phyloP scores from a whole-genome alignment of 2,329 filamentous ascomycete genomes.

The Diaporthe sp. region DNA sequence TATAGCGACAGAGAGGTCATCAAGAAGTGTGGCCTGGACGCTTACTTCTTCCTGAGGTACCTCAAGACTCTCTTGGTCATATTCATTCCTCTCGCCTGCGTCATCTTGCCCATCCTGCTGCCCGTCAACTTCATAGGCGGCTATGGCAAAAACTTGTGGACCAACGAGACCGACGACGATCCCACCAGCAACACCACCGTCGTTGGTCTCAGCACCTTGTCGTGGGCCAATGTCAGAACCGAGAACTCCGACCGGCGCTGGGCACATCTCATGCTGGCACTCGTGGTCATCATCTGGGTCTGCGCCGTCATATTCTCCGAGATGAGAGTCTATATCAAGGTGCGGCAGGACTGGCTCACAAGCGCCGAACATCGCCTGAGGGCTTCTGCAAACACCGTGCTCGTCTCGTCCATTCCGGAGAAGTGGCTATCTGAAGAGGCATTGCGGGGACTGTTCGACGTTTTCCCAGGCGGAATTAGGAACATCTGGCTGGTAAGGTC shows the following conservation, averaged over 20 bases:
- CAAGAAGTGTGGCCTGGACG: conserved; percentile 94
- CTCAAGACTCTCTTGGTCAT: conserved; percentile 84
- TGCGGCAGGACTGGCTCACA: conserved; percentile 94
- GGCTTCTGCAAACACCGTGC: conserved; percentile 93
- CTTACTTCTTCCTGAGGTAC: conserved; percentile 97
- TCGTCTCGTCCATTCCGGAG: conserved; percentile 89
- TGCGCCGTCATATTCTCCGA: conserved; percentile 91
- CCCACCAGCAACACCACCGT: conserved; percentile 55
- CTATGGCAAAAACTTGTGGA: conserved; percentile 60
- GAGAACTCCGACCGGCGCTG: conserved; percentile 78
- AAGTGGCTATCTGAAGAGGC: conserved; percentile 92
- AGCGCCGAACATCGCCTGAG: conserved; percentile 93
- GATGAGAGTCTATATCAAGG: conserved; percentile 87
- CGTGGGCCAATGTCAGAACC: conserved; percentile 86
- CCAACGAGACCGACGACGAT: conserved; percentile 50
- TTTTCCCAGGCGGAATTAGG: conserved; percentile 93
- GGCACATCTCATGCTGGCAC: conserved; percentile 85
- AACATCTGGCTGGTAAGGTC: conserved; percentile 83
- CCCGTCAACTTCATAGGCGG: conserved; percentile 86
- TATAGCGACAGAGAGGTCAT: conserved; percentile 85
- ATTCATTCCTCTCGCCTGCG: conserved; percentile 82
- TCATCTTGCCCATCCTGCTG: conserved; percentile 87
- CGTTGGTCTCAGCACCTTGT: conserved; percentile 81
- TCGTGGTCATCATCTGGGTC: conserved; percentile 84
- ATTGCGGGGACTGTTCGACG: conserved; percentile 87